Base-by-base conservation (phyloP, 2,329 filamentous ascomycete genomes). In the Sporothrix phasma region DNA sequence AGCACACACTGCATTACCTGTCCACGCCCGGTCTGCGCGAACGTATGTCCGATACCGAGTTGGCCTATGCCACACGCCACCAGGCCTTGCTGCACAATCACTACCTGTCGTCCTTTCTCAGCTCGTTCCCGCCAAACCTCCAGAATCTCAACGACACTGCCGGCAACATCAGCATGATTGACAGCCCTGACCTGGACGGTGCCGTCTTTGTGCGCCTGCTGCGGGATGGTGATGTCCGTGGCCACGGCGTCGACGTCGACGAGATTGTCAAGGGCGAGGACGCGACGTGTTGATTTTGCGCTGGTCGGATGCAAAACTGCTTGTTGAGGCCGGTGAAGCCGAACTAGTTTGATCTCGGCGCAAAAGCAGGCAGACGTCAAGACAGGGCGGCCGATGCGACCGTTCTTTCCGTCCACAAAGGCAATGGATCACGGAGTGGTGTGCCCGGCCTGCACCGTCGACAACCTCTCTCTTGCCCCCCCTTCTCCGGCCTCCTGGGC, bases 151-250 rank as follows among this genome's bases (percentile, higher is more conserved):
- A 97, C 76, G 94, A 99, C 77, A 90, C 89, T 15, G 87, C 89
- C 0, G 93, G 92, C 34, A 92, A 92, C 10, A 87, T 93, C 64
- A 92, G 84, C 76, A 99, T 99, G 94, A 85, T 97, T 34, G 92
- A 96, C 72, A 80, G 84, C 2, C 94, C 94, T 0, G 94, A 97
- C 73, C 77, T 86, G 56, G 89, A 94, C 66, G 81, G 84, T 1
- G 91, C 91, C 7, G 92, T 97, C 2, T 97, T 99, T 74, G 85
- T 92, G 46, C 81, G 93, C 66, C 81, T 89, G 58, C 75, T 92
- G 62, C 80, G 79, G 62, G 84, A 88, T 70, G 77, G 79, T 2
- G 77, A 82, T 5, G 81, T 86, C 13, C 77, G 79, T 64, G 82
- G 85, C 6, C 80, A 81, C 67, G 87, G 87, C 13, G 86, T 85